A percentile compares a stretch with the other conserved stretches of the same genome.
Evolutionary conservation across 768 basidiomycete genomes (phyloP).

Genomic region (Pleurotus ostreatus): DNA sequence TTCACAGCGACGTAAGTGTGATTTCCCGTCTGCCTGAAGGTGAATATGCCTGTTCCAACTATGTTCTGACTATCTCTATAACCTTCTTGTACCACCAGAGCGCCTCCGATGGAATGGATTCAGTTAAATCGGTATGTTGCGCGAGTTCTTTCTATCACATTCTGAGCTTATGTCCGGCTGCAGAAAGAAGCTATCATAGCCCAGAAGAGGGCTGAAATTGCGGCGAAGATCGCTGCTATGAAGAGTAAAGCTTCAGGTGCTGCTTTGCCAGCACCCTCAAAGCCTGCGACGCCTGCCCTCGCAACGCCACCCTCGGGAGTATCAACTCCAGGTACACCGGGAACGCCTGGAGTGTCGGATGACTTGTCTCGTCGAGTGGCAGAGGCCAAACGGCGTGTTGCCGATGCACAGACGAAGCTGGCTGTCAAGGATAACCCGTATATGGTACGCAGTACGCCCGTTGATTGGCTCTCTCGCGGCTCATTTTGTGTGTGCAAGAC

Average conservation of each 20-base stretch:
- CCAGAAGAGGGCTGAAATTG: constrained; percentile 79
- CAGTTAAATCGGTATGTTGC: constrained; percentile 39
- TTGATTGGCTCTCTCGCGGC: no score
- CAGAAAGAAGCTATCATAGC: constrained; percentile 68
- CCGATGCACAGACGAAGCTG: constrained; percentile 74
- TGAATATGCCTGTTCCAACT: constrained; percentile 58
- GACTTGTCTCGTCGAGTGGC: constrained; percentile 71
- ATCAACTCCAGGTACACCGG: constrained; percentile 22
- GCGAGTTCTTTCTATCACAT: not conserved
- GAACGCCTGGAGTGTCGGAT: constrained; percentile 41
- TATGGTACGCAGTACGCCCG: constrained; percentile 49
- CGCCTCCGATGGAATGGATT: constrained; percentile 38
- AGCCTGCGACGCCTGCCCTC: constrained; percentile 25
- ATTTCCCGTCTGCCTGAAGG: constrained; percentile 45
- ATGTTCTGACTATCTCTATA: constrained; percentile 65
- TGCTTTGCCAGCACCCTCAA: constrained; percentile 33
- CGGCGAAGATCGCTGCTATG: constrained; percentile 82
- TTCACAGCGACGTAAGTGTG: constrained; percentile 68
- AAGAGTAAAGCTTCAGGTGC: constrained; percentile 32
- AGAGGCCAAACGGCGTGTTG: constrained; percentile 83
- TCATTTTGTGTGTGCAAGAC: constrained; percentile 30
- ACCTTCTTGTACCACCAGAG: constrained; percentile 56
- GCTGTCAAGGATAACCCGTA: constrained; percentile 83
- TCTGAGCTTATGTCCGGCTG: constrained; percentile 10
- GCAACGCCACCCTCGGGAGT: constrained; percentile 39